A percentile compares a stretch with the other conserved stretches of the same genome.
These are phyloP conservation scores for Pseudopyrenochaeta lycopersici DNA, from an alignment of 2,329 filamentous ascomycete genomes.

Conservation along the genomic window DNA sequence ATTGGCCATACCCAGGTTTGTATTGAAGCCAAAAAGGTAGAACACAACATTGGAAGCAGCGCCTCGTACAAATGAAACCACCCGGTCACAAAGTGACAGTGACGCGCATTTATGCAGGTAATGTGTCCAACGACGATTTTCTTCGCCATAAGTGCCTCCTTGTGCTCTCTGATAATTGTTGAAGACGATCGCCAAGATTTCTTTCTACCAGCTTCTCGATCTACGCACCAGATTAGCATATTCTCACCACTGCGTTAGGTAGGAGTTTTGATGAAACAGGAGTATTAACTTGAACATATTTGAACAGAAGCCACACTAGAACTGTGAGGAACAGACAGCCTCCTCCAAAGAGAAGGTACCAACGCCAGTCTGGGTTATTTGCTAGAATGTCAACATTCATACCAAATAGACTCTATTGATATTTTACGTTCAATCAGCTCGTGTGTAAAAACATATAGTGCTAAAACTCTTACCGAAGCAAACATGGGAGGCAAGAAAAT, in stretches of 20 bases:
- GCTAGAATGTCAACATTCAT: constrained; percentile 8
- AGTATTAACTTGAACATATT: not conserved
- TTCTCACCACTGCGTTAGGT: not conserved
- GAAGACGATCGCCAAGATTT: not conserved
- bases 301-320: constrained; percentile 2
- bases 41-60: too few relatives aligned
- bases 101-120: not conserved
- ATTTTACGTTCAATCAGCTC: not conserved
- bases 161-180: not conserved
- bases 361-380: constrained; percentile 6
- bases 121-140: not conserved
- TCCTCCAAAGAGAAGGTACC: constrained; percentile 3
- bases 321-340: not conserved
- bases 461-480: constrained; percentile 4
- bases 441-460: too few relatives aligned
- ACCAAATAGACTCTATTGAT: constrained; percentile 4
- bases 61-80: too few relatives aligned
- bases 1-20: too few relatives aligned
- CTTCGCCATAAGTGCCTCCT: not conserved
- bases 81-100: too few relatives aligned
- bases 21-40: too few relatives aligned
- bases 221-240: not conserved
- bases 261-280: not conserved
- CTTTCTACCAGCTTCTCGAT: not conserved
- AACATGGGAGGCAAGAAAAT: constrained; percentile 9